Evolutionary conservation across 2,329 filamentous ascomycete species (phyloP).

Genomic region (Nothophoma quercina): DNA sequence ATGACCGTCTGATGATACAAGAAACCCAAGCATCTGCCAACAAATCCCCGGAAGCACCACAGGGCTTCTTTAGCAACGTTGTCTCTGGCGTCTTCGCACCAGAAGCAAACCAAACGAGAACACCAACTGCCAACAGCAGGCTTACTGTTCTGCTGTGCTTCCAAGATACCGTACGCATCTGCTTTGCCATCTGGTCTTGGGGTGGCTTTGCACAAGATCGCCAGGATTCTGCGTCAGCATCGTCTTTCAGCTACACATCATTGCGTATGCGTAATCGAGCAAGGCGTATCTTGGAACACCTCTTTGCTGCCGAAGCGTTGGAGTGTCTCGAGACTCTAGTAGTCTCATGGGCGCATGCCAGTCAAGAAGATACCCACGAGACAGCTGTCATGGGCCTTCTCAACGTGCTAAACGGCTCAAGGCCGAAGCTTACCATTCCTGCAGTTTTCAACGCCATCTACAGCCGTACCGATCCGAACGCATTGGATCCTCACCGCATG

Average conservation of each 20-base stretch:
- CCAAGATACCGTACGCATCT: slow-evolving; percentile 91
- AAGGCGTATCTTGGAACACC: slow-evolving; percentile 85
- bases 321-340: slow-evolving; percentile 94
- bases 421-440: slow-evolving; percentile 89
- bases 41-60: slow-evolving; percentile 83
- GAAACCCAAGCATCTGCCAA: slow-evolving; percentile 72
- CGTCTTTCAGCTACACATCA: slow-evolving; percentile 91
- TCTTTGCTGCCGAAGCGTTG: slow-evolving; percentile 89
- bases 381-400: slow-evolving; percentile 82
- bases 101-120: slow-evolving; percentile 78
- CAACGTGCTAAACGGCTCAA: slow-evolving; percentile 87
- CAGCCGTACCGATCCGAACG: slow-evolving; percentile 85
- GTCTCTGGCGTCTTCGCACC: slow-evolving; percentile 88
- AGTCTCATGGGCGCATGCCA: slow-evolving; percentile 75
- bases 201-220: slow-evolving; percentile 69
- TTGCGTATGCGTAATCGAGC: slow-evolving; percentile 90
- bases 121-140: slow-evolving; percentile 87
- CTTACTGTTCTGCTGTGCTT: slow-evolving; percentile 95
- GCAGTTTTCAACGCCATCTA: slow-evolving; percentile 97
- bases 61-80: slow-evolving; percentile 93
- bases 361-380: slow-evolving; percentile 60
- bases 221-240: slow-evolving; percentile 72
- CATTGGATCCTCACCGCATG: slow-evolving; percentile 78
- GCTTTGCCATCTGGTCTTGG: slow-evolving; percentile 96
- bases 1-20: slow-evolving; percentile 80